phyloP scores from a whole-genome alignment of 2,329 filamentous ascomycete species.

The Stagonosporopsis cucurbitacearum region DNA sequence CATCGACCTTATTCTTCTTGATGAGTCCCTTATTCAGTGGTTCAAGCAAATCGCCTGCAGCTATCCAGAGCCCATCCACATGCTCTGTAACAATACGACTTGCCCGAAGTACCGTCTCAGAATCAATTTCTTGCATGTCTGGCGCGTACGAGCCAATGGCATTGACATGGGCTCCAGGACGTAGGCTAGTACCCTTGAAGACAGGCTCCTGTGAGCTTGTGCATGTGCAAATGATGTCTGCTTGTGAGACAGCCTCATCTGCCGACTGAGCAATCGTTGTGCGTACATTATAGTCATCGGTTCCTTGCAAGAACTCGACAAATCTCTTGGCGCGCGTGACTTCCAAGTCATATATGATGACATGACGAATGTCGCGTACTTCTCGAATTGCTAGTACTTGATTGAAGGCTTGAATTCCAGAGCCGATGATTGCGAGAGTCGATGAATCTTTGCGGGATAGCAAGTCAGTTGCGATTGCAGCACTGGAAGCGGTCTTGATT shows the following conservation, averaged over 20 bases:
- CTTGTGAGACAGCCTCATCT: background rate
- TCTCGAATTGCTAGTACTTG: background rate
- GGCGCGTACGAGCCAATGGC: background rate
- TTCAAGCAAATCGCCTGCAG: background rate
- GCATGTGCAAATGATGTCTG: background rate
- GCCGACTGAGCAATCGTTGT: background rate
- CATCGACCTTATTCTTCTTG: background rate
- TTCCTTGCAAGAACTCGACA: background rate
- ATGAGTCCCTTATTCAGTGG: background rate
- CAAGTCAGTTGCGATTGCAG: background rate
- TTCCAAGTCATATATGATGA: background rate
- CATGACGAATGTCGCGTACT: background rate
- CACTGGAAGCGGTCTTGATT: background rate
- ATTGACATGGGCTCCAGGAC: background rate
- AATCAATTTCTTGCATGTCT: background rate
- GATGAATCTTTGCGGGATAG: background rate
- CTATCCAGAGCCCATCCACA: background rate
- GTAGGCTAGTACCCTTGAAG: background rate
- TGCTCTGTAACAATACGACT: background rate
- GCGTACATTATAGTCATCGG: background rate
- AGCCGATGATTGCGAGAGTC: background rate
- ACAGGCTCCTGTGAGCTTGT: background rate
- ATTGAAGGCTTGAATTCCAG: background rate
- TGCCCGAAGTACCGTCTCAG: background rate
- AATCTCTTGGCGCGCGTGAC: background rate